Evolutionary conservation across 768 basidiomycete species (phyloP).

Genomic region (Naganishia randhawae): DNA sequence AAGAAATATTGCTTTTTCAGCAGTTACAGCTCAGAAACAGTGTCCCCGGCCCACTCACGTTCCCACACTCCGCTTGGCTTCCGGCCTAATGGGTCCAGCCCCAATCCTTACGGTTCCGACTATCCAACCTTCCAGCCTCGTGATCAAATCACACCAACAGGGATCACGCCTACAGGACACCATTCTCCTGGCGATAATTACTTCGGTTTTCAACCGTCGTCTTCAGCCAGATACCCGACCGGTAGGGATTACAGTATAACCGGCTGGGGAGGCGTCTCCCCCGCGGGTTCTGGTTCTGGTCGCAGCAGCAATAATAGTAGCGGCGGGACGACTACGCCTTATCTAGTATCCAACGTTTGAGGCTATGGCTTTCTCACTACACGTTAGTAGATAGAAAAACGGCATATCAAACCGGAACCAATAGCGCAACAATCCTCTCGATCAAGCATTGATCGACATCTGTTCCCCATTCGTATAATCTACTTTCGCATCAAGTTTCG

Average conservation of each 20-base stretch:
- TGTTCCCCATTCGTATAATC: not conserved
- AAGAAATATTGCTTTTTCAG: conserved; percentile 50
- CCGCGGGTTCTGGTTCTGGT: not conserved
- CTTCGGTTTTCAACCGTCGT: conserved; percentile 16
- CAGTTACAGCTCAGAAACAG: conserved; percentile 31
- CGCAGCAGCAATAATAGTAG: conserved; percentile 6
- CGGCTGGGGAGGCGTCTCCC: not conserved
- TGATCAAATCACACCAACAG: conserved; percentile 18
- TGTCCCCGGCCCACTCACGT: conserved; percentile 33
- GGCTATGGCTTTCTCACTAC: not conserved
- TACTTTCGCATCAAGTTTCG: not conserved
- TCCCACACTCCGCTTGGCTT: conserved; percentile 25
- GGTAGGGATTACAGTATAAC: not conserved
- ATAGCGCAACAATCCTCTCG: too few relatives aligned
- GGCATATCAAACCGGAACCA: too few relatives aligned
- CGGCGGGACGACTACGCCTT: conserved; percentile 14
- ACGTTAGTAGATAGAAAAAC: too few relatives aligned
- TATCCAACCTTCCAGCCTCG: conserved; percentile 21
- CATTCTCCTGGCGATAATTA: conserved; percentile 5
- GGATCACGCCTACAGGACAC: not conserved
- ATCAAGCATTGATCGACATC: too few relatives aligned
- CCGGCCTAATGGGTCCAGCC: not conserved
- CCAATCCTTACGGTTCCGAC: conserved; percentile 22
- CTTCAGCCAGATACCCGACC: not conserved
- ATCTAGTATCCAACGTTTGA: conserved; percentile 8